Evolutionary conservation across 768 basidiomycete species (phyloP), one percentile per base, ranked within the genome.

Genomic region (Sistotremastrum niveocremeum): DNA sequence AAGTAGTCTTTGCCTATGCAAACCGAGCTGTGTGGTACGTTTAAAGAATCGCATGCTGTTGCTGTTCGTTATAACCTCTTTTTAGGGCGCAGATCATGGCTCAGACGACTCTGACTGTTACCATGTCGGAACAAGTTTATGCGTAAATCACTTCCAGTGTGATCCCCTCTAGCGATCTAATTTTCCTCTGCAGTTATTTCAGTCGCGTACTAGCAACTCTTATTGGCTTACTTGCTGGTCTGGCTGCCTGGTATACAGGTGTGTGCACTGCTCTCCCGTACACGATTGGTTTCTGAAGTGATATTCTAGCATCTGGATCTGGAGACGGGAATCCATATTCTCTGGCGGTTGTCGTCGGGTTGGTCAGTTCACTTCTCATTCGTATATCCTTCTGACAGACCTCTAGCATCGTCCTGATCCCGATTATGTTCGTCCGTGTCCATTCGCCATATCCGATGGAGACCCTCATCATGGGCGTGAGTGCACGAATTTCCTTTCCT

Each of bases 41-140:
- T 7, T 3, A 9, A 6, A 10, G 36, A 2, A 40, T 6, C 32
- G 1, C 1, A 9, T 31, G 10, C 34, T 31, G 39, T 6, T n/a
- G 33, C 32, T 12, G 29, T 34, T 48, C 11, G 28, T 11, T 29
- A 4, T 11, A 8, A 34, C 4, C 29, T n/a, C 34, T 10, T 20
- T 31, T 4, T 39, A 66, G 73, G 74, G 73, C 73, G 3, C 58
- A 77, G 41, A 74, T 78, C 54, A 77, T 76, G 72, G 70, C 73
- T 0, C 77, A 79, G 52, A 76, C 72, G 1, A 74, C 71, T 9
- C 48, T 77, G 44, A 74, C 70, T 40, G 66, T 77, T 34, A 77
- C 69, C 52, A 67, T 70, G 3, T 73, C 74, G 6, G 76, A 79
- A 56, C 77, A 79, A 54, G 66, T 78, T 5, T 70, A 55, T 57